phyloP scores from a whole-genome alignment of 495 filamentous ascomycete species.

The Penicillium ucsense region DNA sequence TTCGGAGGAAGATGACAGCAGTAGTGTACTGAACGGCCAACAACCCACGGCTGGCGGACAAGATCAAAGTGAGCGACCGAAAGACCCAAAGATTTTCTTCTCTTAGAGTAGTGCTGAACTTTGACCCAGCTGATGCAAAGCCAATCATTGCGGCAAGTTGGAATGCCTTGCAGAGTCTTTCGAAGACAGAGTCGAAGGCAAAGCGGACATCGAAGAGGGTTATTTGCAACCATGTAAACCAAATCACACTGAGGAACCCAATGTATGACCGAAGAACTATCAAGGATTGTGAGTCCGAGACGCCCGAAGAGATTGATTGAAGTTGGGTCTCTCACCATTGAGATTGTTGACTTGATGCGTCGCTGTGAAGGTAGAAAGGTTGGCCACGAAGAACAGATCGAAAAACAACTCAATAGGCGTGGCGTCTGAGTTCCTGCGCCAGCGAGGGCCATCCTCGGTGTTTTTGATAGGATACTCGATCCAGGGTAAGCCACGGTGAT shows the following conservation, averaged over 20 bases:
- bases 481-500: constrained; percentile 15
- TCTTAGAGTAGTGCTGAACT: constrained; percentile 40
- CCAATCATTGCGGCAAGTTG: constrained; percentile 56
- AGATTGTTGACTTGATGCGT: constrained; percentile 44
- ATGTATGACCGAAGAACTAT: constrained; percentile 37
- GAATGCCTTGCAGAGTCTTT: constrained; percentile 51
- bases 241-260: constrained; percentile 57
- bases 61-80: constrained; percentile 42
- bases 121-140: constrained; percentile 51
- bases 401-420: constrained; percentile 55
- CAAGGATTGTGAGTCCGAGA: neutral
- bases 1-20: constrained; percentile 34
- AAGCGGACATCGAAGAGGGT: constrained; percentile 62
- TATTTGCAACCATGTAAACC: constrained; percentile 65
- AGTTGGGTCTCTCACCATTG: constrained; percentile 16
- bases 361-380: constrained; percentile 53
- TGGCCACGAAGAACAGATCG: constrained; percentile 62
- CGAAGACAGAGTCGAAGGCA: constrained; percentile 55
- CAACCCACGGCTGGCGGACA: constrained; percentile 49
- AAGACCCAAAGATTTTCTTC: constrained; percentile 35
- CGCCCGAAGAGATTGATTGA: no score
- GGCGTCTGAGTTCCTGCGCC: constrained; percentile 35
- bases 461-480: constrained; percentile 27
- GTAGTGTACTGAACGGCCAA: constrained; percentile 49
- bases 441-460: constrained; percentile 12